A percentile compares a stretch with the other conserved stretches of the same genome.
Evolutionary conservation across 148 eudicot species (phyloP).

Genomic region (Camellia lanceoleosa): DNA sequence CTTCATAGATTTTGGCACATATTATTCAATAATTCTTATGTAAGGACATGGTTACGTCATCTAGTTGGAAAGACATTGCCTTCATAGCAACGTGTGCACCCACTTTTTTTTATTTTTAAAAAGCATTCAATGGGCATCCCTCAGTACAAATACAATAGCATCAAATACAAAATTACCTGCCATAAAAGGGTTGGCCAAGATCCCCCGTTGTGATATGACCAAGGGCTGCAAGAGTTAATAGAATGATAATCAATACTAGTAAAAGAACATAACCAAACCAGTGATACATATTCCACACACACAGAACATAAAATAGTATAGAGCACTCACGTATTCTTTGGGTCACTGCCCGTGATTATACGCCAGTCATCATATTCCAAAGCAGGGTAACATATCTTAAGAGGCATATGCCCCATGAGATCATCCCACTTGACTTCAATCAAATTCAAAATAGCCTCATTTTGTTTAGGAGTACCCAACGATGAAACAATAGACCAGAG

Average conservation of each 20-base stretch:
- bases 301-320: neutral
- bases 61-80: too few species aligned
- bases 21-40: too few species aligned
- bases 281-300: too few species aligned
- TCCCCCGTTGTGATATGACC: conserved; percentile 97
- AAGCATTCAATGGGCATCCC: neutral
- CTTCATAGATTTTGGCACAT: too few species aligned
- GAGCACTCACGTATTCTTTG: conserved; percentile 78
- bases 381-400: conserved; percentile 86
- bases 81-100: too few species aligned
- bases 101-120: too few species aligned
- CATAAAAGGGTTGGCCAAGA: conserved; percentile 93
- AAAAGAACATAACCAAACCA: neutral
- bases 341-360: conserved; percentile 89
- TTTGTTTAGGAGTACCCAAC: conserved; percentile 81
- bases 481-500: conserved; percentile 86
- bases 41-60: too few species aligned
- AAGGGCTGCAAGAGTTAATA: conserved; percentile 48
- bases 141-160: neutral
- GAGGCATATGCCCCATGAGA: conserved; percentile 76
- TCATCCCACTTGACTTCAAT: conserved; percentile 89
- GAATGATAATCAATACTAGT: neutral
- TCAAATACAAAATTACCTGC: conserved; percentile 54
- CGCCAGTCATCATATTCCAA: conserved; percentile 81
- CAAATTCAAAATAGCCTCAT: conserved; percentile 63